Evolutionary conservation across 345 rosid genomes (phyloP), one percentile per base, ranked within the genome.

Genomic region (Anacardium occidentale): DNA sequence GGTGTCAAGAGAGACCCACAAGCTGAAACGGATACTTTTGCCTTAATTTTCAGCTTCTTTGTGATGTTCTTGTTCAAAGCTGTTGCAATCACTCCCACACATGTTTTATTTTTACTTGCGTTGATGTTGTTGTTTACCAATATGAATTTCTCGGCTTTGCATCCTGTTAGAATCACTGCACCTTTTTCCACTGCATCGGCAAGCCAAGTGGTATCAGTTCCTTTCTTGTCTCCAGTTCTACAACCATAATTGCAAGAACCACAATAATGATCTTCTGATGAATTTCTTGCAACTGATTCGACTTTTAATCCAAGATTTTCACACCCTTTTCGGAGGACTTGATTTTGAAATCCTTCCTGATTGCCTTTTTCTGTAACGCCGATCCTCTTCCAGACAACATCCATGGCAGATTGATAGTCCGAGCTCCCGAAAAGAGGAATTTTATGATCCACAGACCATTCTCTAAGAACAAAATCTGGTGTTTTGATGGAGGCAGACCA

Each of bases 1-100:
- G 96, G 96, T 54, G 96, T 86, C 52, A 80, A 72, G 13, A 90
- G 80, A 22, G 93, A 77, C 2, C 96, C 96, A 74, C 91, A 84
- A 0, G 96, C 86, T 26, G 91, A 86, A 73, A 88, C 65, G 12
- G 90, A 86, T 17, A 82, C 87, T 76, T 77, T 76, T 57, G 96
- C 91, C 76, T 85, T 89, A 7, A 90, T 82, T 42, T 81, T 79
- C 48, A 90, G 77, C 79, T 83, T 87, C 76, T 73, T 84, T 47
- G 55, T 64, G 10, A 76, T 14, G 50, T 56, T 70, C n/a, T 59
- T 51, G 64, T 64, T 70, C 75, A 55, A 25, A 62, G 25, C 22
- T 72, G 37, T 32, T 26, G 74, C 74, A 52, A 37, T 61, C 57
- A 71, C 89, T 69, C 96, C 96, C 71, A 83, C 71, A 70, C 93